A percentile compares a stretch with the other conserved stretches of the same genome.
These are phyloP conservation scores for Nannizziopsis barbatae DNA, from an alignment of 2,329 filamentous ascomycete species.

Conservation along the genomic window DNA sequence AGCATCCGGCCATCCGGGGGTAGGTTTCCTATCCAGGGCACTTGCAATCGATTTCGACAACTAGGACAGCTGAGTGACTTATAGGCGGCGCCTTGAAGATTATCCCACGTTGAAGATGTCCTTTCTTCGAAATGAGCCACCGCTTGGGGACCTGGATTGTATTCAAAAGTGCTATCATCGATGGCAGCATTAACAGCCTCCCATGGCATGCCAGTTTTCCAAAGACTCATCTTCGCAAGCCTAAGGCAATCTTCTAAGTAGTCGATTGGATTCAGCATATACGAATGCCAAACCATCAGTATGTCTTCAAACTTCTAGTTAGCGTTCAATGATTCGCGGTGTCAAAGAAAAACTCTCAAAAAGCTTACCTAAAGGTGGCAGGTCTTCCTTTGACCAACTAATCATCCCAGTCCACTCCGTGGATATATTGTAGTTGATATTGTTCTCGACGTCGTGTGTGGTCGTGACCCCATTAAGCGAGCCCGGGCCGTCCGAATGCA, in stretches of 20 bases:
- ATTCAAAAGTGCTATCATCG: slow-evolving; percentile 47
- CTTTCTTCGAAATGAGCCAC: slow-evolving; percentile 38
- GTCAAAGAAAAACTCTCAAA: slow-evolving; percentile 6
- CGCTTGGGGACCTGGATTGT: slow-evolving; percentile 38
- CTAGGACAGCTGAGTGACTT: slow-evolving; percentile 47
- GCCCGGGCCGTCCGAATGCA: slow-evolving; percentile 14
- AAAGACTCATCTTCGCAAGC: slow-evolving; percentile 44
- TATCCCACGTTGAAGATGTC: slow-evolving; percentile 50
- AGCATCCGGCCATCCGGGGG: slow-evolving; percentile 18
- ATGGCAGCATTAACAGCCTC: slow-evolving; percentile 47
- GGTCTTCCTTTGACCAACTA: slow-evolving; percentile 32
- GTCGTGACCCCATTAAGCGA: slow-evolving; percentile 11
- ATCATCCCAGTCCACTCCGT: slow-evolving; percentile 19
- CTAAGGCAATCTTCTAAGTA: slow-evolving; percentile 65
- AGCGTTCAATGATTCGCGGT: not conserved
- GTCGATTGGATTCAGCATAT: slow-evolving; percentile 64
- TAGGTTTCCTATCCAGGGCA: slow-evolving; percentile 49
- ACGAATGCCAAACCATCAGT: slow-evolving; percentile 68
- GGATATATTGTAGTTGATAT: slow-evolving; percentile 26
- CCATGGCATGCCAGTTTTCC: slow-evolving; percentile 59
- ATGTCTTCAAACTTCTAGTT: slow-evolving; percentile 44
- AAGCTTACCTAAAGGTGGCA: slow-evolving; percentile 51
- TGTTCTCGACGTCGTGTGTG: slow-evolving; percentile 15
- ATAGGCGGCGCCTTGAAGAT: slow-evolving; percentile 39
- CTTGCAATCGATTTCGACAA: slow-evolving; percentile 36